Conservation (phyloP, 2,329 filamentous ascomycete genomes). For the Fusarium sp. region DNA sequence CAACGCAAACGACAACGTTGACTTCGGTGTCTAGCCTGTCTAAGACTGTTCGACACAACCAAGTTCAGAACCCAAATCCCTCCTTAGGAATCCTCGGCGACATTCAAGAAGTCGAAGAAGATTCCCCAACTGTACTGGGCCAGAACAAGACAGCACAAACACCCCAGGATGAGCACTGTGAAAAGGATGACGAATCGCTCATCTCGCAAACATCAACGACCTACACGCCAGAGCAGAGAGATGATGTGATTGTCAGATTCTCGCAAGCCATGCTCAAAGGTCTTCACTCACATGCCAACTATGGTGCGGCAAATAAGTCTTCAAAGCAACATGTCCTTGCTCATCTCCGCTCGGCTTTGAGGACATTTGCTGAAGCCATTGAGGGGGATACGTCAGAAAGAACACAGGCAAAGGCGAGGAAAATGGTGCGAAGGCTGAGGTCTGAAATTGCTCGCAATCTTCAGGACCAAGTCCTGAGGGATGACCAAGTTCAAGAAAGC, state of each 20-base stretch:
- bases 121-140: background rate
- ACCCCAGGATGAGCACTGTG: rapidly evolving
- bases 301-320: background rate
- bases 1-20: background rate
- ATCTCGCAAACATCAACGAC: background rate
- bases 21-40: background rate
- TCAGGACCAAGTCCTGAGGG: background rate
- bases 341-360: background rate
- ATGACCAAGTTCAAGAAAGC: background rate
- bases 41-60: background rate
- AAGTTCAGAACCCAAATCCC: background rate
- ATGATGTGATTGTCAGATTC: background rate
- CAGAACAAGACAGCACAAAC: background rate
- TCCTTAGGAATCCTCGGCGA: background rate
- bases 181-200: background rate
- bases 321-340: background rate
- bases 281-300: background rate
- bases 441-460: background rate
- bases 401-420: background rate
- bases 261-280: background rate
- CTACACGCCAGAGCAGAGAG: background rate
- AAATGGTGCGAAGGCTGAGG: background rate
- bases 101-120: background rate
- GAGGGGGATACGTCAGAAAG: background rate
- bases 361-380: background rate